Evolutionary conservation across 2,329 filamentous ascomycete genomes (phyloP).

Genomic region (Ceratocystiopsis sp.): DNA sequence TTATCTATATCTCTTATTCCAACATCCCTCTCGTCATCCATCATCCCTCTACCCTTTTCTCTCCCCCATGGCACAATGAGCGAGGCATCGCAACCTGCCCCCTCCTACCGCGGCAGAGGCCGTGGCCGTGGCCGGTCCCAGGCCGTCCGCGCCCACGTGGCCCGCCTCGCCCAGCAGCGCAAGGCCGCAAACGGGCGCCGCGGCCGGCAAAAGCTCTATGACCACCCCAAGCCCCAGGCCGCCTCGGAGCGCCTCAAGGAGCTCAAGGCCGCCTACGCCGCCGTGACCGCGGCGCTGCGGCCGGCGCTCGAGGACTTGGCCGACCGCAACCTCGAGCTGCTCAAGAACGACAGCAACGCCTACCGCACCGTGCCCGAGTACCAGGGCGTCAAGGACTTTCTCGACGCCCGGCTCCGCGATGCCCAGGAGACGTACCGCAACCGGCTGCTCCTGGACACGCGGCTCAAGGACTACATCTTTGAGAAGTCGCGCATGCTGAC

Average conservation of each 20-base stretch:
- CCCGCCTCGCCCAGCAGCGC: constrained; percentile 14
- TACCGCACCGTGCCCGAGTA: constrained; percentile 39
- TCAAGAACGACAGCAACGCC: constrained; percentile 35
- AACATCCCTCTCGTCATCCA: not conserved
- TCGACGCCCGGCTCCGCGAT: constrained; percentile 27
- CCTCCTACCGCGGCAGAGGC: constrained; percentile 10
- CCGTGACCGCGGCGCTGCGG: constrained; percentile 45
- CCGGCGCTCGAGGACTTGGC: constrained; percentile 49
- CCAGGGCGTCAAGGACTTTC: constrained; percentile 28
- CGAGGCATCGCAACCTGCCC: constrained; percentile 6
- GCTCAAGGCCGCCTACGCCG: constrained; percentile 47
- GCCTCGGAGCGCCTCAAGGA: constrained; percentile 47
- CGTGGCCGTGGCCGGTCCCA: constrained; percentile 20
- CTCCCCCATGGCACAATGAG: constrained; percentile 12
- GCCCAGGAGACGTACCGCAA: constrained; percentile 10
- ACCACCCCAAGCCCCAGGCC: constrained; percentile 36
- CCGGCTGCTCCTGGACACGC: constrained; percentile 10
- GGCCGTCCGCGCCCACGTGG: constrained; percentile 10
- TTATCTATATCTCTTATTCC: not conserved
- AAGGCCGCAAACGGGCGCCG: constrained; percentile 24
- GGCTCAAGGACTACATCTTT: constrained; percentile 4
- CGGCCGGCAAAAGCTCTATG: constrained; percentile 38
- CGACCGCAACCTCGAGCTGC: constrained; percentile 37
- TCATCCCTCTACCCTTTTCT: not conserved
- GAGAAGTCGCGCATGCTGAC: constrained; percentile 4